Conservation (phyloP, 306 rosid genomes). For the Mucuna pruriens region DNA sequence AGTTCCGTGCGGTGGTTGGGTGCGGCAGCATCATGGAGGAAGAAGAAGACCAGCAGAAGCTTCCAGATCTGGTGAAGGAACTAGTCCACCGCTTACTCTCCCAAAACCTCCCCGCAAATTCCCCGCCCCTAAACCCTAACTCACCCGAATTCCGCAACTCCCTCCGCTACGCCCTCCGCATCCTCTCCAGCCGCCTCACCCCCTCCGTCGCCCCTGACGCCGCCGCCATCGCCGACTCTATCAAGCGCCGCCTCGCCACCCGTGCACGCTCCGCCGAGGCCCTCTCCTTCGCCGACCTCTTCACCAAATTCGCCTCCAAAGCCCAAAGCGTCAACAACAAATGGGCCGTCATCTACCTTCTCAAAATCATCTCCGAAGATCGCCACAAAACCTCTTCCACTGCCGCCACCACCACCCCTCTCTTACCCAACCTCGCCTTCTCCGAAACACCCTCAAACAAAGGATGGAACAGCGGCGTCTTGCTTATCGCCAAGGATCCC, state of each 20-base stretch:
- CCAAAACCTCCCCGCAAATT: conserved; percentile 46
- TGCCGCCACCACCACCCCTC: neutral
- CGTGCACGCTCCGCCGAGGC: conserved; percentile 89
- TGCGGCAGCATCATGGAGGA: conserved; percentile 60
- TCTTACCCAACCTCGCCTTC: conserved; percentile 65
- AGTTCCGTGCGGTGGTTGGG: neutral
- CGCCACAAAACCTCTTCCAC: conserved; percentile 22
- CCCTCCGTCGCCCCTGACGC: conserved; percentile 89
- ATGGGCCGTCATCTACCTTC: conserved; percentile 87
- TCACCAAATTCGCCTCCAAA: conserved; percentile 73
- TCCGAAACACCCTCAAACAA: conserved; percentile 27
- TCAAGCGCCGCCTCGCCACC: conserved; percentile 89
- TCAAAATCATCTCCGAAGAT: conserved; percentile 76
- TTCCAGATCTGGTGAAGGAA: conserved; percentile 83
- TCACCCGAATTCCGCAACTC: conserved; percentile 61
- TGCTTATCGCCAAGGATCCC: conserved; percentile 70
- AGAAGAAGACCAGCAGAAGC: conserved; percentile 84
- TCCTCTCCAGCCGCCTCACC: conserved; percentile 75
- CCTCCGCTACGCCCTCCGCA: conserved; percentile 85
- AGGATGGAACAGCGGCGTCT: conserved; percentile 73
- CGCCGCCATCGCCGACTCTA: conserved; percentile 87
- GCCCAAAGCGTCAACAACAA: conserved; percentile 77
- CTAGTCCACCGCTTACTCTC: conserved; percentile 74
- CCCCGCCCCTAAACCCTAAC: conserved; percentile 51
- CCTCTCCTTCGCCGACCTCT: conserved; percentile 89